Evolutionary conservation across 2,329 filamentous ascomycete species (phyloP).

Genomic region (Fusarium begoniae): DNA sequence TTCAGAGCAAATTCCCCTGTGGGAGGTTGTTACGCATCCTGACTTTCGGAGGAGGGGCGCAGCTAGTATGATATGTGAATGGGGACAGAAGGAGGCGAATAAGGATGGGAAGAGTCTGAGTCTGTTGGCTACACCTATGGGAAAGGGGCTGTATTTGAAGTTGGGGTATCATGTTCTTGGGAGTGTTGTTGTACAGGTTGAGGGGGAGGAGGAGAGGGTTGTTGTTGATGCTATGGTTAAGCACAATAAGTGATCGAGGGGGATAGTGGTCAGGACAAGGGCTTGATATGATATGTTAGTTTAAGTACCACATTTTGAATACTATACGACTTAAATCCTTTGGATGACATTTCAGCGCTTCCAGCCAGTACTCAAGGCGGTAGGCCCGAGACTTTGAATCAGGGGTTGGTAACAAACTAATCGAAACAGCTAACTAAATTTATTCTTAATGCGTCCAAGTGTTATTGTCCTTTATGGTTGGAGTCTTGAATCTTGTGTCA

Average conservation of each 20-base stretch:
- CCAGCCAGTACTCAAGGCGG: no score
- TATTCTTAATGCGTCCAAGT: no score
- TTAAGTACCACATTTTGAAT: no score
- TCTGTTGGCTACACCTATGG: neutral
- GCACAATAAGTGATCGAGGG: neutral
- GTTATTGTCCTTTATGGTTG: no score
- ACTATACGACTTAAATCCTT: no score
- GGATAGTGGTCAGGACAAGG: accelerated
- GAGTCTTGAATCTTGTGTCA: no score
- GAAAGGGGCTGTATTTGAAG: neutral
- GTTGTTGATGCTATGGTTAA: neutral
- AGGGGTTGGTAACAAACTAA: no score
- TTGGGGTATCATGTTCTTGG: neutral
- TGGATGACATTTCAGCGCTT: no score
- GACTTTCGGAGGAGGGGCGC: neutral
- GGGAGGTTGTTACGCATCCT: neutral
- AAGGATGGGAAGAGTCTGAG: neutral
- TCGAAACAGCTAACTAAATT: no score
- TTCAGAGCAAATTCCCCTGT: neutral
- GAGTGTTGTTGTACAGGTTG: neutral
- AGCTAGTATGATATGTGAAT: conserved; percentile 5
- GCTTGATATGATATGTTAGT: neutral
- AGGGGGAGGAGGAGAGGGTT: conserved; percentile 1
- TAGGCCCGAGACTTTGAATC: no score
- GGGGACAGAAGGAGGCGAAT: neutral